Percentiles rank a stretch among this genome's conserved stretches.
Evolutionary conservation across 1,139 yeast genomes (phyloP).

Genomic region (Debaryomyces fabryi): DNA sequence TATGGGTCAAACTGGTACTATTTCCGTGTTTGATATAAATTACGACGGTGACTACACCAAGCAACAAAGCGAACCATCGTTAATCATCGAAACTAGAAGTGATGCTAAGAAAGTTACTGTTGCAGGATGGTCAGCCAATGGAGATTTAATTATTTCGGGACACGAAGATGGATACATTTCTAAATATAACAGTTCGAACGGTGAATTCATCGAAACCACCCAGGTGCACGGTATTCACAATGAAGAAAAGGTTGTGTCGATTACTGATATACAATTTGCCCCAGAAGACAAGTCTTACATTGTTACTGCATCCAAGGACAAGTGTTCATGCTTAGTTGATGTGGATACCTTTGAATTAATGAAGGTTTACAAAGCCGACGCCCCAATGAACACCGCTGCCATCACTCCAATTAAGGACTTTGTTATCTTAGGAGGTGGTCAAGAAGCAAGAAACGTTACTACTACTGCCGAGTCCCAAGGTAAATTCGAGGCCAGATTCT

Average conservation of each 20-base stretch:
- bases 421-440: constrained; percentile 98
- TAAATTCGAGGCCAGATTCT: constrained; percentile 94
- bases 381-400: constrained; percentile 95
- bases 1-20: constrained; percentile 86
- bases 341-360: constrained; percentile 72
- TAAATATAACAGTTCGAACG: constrained; percentile 76
- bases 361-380: constrained; percentile 83
- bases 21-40: constrained; percentile 67
- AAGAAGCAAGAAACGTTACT: constrained; percentile 97
- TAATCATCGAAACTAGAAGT: constrained; percentile 65
- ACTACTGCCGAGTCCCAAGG: constrained; percentile 94
- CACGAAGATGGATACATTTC: constrained; percentile 85
- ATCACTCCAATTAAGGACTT: constrained; percentile 91
- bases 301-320: constrained; percentile 91
- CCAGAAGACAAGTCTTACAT: constrained; percentile 82
- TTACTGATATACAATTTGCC: constrained; percentile 90
- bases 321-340: constrained; percentile 78
- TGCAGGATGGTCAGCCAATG: constrained; percentile 87
- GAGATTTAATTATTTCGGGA: constrained; percentile 76
- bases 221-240: constrained; percentile 66
- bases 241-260: constrained; percentile 54
- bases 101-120: constrained; percentile 72
- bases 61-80: constrained; percentile 53
- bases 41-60: constrained; percentile 39
- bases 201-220: constrained; percentile 61